Conservation (phyloP, 257 asterid genomes). For the Penstemon barbatus region DNA sequence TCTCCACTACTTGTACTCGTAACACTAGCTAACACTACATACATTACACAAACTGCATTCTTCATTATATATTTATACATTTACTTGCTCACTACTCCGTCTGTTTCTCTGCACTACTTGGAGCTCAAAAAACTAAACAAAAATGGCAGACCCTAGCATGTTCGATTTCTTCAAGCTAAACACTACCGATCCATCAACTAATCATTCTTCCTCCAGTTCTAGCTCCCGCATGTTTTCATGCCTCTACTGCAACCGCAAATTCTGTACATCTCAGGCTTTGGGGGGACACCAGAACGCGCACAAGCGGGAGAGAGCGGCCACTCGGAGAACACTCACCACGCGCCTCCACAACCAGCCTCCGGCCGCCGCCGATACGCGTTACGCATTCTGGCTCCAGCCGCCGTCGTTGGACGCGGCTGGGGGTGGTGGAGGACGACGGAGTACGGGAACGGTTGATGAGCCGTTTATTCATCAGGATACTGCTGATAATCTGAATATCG, state of each 20-base stretch:
- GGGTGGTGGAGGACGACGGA: constrained; percentile 23
- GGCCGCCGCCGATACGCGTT: constrained; percentile 21
- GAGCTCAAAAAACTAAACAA: constrained; percentile 9
- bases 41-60: background rate
- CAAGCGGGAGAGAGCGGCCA: constrained; percentile 87
- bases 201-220: constrained; percentile 24
- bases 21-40: background rate
- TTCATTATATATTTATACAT: background rate
- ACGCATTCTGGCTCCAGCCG: constrained; percentile 38
- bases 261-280: constrained; percentile 85
- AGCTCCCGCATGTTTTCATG: constrained; percentile 61
- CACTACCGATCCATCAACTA: constrained; percentile 6
- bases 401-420: constrained; percentile 17
- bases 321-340: constrained; percentile 42
- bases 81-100: background rate
- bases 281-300: constrained; percentile 98
- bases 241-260: constrained; percentile 81
- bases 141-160: constrained; percentile 50
- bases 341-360: constrained; percentile 22
- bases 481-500: constrained; percentile 39
- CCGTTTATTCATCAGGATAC: constrained; percentile 26
- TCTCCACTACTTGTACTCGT: background rate
- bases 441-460: constrained; percentile 7
- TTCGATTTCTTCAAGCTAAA: constrained; percentile 49
- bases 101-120: constrained; percentile 19